Base-by-base conservation (phyloP, 495 filamentous ascomycete genomes). In the Talaromyces liani region DNA sequence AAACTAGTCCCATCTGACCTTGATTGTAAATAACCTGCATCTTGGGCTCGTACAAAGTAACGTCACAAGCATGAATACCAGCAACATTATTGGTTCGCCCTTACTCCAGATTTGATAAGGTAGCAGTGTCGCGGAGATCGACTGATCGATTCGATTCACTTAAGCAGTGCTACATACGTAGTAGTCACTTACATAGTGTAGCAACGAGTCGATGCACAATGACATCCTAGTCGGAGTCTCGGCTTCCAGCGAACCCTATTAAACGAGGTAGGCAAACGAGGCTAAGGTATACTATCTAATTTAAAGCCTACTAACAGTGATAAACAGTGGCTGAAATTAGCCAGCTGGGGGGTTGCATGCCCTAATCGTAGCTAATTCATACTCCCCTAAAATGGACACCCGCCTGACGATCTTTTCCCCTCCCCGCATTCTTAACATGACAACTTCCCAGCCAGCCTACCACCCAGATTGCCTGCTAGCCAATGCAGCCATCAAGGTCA, bases 331-430 rank as follows among this genome's bases (percentile, higher is more conserved):
- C 45, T 49, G 45, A 49, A 18, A 20, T 49, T 20, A 20, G 8
- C 18, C 45, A 18, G 45, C 45, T 49, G 45, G 45, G n/a, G 6
- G 45, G 45, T 49, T 18, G 45, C 45, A 49, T 49, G n/a, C 45
- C 10, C 18, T 49, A 49, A 49, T 49, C 45, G 6, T 20, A 49
- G 4, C 45, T 8, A 18, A 49, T 49, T 49, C 45, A 49, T n/a
- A 49, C 45, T n/a, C 45, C 45, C 45, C 18, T 18, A 49, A 29
- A 27, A 29, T 25, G 22, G n/a, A 20, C 22, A 56, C 27, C 53
- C 53, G 53, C 53, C 53, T 56, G 53, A 56, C 53, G 53, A 56
- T 56, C 53, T 27, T 16, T 29, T 29, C 53, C 51, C 34, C 34
- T 41, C 36, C 53, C 53, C 53, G 53, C 53, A 56, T 56, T 56